Evolutionary conservation across 768 basidiomycete genomes (phyloP), one percentile per base, ranked within the genome.

Genomic region (Nidularia sp.): DNA sequence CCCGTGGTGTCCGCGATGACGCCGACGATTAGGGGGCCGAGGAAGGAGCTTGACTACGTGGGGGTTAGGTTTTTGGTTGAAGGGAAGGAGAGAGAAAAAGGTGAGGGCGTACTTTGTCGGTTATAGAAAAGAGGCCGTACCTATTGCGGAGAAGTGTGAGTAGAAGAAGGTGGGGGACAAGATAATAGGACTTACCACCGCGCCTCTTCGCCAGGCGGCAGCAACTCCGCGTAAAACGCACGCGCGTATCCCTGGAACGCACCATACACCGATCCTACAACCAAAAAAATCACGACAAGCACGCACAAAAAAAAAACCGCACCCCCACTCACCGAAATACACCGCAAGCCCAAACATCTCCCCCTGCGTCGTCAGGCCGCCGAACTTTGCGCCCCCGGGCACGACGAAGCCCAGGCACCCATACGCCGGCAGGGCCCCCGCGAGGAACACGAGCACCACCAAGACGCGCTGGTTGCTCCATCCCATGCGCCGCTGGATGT

Each of bases 191-290:
- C 88, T 55, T 86, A 92, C 88, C 92, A 98, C 51, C 92, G 74
- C 2, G 93, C 93, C 68, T 94, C 92, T 66, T 97, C 91, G 0
- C 89, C 86, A 1, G 81, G 81, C 0, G 95, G 96, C 2, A 98
- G 78, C 49, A 99, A 69, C 60, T 90, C 90, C 1, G 92, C 85
- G 61, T 91, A 98, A 41, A 88, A 84, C 2, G 93, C 90, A 25
- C 95, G 72, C 0, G 93, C 88, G 55, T 93, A 96, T 22, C 88
- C 81, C 67, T 96, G 93, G 70, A 97, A 97, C 0, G 93, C 89
- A 3, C 95, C 94, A 58, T 89, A 94, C 1, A 93, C 79, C 57
- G 79, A 71, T 50, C 85, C 84, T 86, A 51, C 12, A 44, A 35
- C 51, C 5, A 2, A 13, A 13, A 4, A 25, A 25, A 3, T 25